A percentile compares a stretch with the other conserved stretches of the same genome.
Evolutionary conservation across 2,329 filamentous ascomycete species (phyloP).

Genomic region (Xylaria sp.): DNA sequence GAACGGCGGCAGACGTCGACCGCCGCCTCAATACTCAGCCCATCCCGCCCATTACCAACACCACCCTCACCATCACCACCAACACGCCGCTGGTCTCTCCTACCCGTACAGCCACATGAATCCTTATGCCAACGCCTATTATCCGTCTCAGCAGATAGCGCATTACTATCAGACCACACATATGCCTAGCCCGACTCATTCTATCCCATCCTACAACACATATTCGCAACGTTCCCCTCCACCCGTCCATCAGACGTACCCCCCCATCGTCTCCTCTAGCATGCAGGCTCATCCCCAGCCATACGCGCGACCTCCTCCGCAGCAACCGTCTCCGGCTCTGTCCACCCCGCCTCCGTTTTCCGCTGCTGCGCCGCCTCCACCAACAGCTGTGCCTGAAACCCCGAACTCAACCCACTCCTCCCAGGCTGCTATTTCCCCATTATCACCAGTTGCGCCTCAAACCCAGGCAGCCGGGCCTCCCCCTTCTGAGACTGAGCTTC

Average conservation of each 20-base stretch:
- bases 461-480: slow-evolving; percentile 44
- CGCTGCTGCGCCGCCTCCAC: slow-evolving; percentile 49
- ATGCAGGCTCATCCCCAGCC: slow-evolving; percentile 48
- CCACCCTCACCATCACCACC: slow-evolving; percentile 37
- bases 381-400: slow-evolving; percentile 52
- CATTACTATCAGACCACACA: slow-evolving; percentile 62
- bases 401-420: slow-evolving; percentile 60
- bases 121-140: slow-evolving; percentile 57
- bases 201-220: slow-evolving; percentile 53
- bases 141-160: slow-evolving; percentile 55
- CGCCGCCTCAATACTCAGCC: slow-evolving; percentile 45
- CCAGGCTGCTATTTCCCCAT: slow-evolving; percentile 45
- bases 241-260: slow-evolving; percentile 57
- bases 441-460: slow-evolving; percentile 55
- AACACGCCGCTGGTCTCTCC: slow-evolving; percentile 48
- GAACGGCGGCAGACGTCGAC: slow-evolving; percentile 46
- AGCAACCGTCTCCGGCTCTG: slow-evolving; percentile 57
- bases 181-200: slow-evolving; percentile 53
- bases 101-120: slow-evolving; percentile 56
- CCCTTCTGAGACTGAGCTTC: slow-evolving; percentile 36
- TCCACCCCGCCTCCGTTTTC: slow-evolving; percentile 57
- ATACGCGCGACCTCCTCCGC: slow-evolving; percentile 49
- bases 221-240: slow-evolving; percentile 40
- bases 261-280: slow-evolving; percentile 53
- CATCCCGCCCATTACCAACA: slow-evolving; percentile 46